These are phyloP conservation scores for Singerocomus rubriflavus DNA, from an alignment of 1,284 basidiomycete genomes.

Conservation along the genomic window DNA sequence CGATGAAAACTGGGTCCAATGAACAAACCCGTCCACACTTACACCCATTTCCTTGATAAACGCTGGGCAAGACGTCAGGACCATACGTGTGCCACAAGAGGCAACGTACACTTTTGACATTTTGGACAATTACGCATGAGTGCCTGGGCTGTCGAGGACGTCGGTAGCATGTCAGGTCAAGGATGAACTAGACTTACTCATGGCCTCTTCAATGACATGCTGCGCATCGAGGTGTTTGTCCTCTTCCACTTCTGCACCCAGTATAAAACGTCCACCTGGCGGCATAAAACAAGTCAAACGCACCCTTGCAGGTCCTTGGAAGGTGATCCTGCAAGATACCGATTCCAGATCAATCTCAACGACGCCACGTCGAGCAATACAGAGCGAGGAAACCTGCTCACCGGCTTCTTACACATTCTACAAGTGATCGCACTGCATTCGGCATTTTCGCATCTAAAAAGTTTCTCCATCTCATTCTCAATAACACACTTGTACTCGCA, in stretches of 20 bases:
- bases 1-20: neutral
- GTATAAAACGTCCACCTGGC: neutral
- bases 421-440: slow-evolving; percentile 76
- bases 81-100: neutral
- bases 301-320: slow-evolving; percentile 84
- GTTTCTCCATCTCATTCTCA: slow-evolving; percentile 72
- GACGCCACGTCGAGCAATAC: neutral
- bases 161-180: neutral
- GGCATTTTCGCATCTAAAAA: slow-evolving; percentile 74
- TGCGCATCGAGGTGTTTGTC: slow-evolving; percentile 70
- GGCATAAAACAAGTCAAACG: neutral
- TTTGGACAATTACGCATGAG: slow-evolving; percentile 84
- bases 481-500: slow-evolving; percentile 83
- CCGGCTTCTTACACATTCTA: slow-evolving; percentile 70
- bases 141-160: slow-evolving; percentile 55
- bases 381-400: slow-evolving; percentile 34
- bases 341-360: neutral
- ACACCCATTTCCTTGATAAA: slow-evolving; percentile 76
- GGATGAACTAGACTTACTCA: slow-evolving; percentile 54
- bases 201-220: slow-evolving; percentile 84
- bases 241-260: slow-evolving; percentile 56
- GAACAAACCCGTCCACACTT: slow-evolving; percentile 28
- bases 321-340: slow-evolving; percentile 62
- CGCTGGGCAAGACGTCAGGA: slow-evolving; percentile 39
- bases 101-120: slow-evolving; percentile 61